Evolutionary conservation across 805 yeast genomes (phyloP), one percentile per base, ranked within the genome.

Genomic region (Starmerella geochares): DNA sequence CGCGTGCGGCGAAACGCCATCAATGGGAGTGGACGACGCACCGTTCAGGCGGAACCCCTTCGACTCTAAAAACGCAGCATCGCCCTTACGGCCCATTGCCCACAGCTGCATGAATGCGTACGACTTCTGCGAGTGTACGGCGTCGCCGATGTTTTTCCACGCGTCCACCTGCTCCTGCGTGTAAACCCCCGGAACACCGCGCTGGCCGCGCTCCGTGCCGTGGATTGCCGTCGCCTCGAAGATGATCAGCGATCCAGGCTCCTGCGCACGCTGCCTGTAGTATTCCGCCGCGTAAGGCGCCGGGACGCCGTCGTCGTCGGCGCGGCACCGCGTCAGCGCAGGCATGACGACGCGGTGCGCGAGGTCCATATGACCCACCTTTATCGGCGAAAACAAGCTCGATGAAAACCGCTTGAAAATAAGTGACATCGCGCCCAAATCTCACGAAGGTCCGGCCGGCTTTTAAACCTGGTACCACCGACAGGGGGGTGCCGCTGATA

Each of bases 191-290:
- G 67, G 67, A 7, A 49, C 55, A 23, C 43, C 11, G 17, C 52
- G n/a, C 78, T 72, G 49, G 51, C 67, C 24, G 71, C 72, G 71
- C 52, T 71, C 69, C 62, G 63, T 52, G 1, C 65, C 59, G 17
- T 75, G 65, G n/a, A 72, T 70, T 52, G 70, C 69, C 1, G 82
- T 72, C 9, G 78, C 85, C 62, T 81, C 86, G 56, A 78, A 71
- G 16, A 80, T 51, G 54, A 81, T 62, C 48, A 67, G 52, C 47
- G 67, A 64, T 46, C 65, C 58, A 9, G 36, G 36, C 20, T 32
- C 36, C 20, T 32, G 36, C 0, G 86, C 72, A 51, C 84, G 70
- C 58, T 77, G 76, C 27, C 59, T 67, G 60, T 81, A 81, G 64
- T 80, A 79, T 50, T 71, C 66, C 16, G 62, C 61, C 51, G 70